Base-by-base conservation (phyloP, 176 grass and related monocot species). In the Cenchrus fungigraminus region DNA sequence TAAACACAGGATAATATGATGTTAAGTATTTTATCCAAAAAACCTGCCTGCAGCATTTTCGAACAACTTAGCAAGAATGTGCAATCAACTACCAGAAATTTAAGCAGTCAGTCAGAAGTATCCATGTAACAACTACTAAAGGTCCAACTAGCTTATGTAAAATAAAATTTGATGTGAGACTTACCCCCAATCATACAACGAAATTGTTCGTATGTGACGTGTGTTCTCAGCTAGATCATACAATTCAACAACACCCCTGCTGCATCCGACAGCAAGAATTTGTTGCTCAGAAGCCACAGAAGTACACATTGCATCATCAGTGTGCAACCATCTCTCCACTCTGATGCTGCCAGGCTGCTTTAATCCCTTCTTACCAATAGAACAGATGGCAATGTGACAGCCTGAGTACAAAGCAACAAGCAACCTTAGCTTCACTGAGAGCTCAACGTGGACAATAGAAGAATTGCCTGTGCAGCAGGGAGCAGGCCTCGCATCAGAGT, bases 181-280 rank as follows among this genome's bases (percentile, higher is more conserved):
- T 90, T 91, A 98, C 91, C 97, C 93, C 97, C 97, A 98, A 74
- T 98, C 91, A 79, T 92, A 94, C 69, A 98, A 90, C 44, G 97
- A 98, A 87, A 98, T 89, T 12, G 93, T 94, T 17, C 97, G 89
- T 74, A 98, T 91, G 89, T 91, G 87, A 47, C 79, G 75, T 12
- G 84, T 79, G 63, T 79, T 90, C 71, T 95, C 97, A 77, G 91
- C 84, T 15, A 98, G 88, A 82, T 98, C 93, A 88, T 98, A 98
- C 80, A 98, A 79, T 75, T 98, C 97, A 70, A 98, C 91, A 61
- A 92, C 88, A 80, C 97, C 97, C 88, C 91, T 92, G 80, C 89
- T 87, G 83, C 86, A 98, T 15, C 97, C 97, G 50, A 98, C 93
- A 49, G 93, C 93, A 88, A 98, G 97, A 78, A 98, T 92, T 68